Conservation (phyloP, 345 rosid genomes). For the Gossypium rotundifolium region DNA sequence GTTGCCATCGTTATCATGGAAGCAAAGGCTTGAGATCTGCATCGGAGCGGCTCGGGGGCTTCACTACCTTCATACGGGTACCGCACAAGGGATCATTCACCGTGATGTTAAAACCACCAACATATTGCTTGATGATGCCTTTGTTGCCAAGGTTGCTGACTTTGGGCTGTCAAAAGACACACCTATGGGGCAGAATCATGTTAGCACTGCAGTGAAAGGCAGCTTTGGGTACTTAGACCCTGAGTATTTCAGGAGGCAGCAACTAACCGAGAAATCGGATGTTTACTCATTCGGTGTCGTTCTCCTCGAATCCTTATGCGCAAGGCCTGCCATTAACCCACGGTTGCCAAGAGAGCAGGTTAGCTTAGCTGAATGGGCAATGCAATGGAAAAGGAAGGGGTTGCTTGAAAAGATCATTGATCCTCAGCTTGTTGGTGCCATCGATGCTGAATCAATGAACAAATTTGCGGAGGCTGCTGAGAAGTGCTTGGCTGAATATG, state of each 20-base stretch:
- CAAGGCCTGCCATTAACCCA: slow-evolving; percentile 47
- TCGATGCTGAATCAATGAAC: slow-evolving; percentile 43
- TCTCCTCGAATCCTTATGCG: slow-evolving; percentile 36
- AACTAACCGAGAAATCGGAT: slow-evolving; percentile 47
- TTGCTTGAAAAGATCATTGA: slow-evolving; percentile 43
- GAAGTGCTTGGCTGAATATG: slow-evolving; percentile 50
- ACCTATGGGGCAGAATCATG: slow-evolving; percentile 66
- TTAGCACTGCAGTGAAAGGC: slow-evolving; percentile 55
- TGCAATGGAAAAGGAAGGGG: slow-evolving; percentile 56
- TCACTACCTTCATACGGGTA: slow-evolving; percentile 79
- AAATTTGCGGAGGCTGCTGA: slow-evolving; percentile 52
- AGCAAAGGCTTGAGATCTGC: slow-evolving; percentile 67
- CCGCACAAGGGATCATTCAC: slow-evolving; percentile 89
- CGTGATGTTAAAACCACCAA: slow-evolving; percentile 83
- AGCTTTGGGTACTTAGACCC: slow-evolving; percentile 55
- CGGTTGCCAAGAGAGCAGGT: slow-evolving; percentile 51
- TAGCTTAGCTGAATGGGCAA: slow-evolving; percentile 54
- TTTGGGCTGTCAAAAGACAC: slow-evolving; percentile 80
- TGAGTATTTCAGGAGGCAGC: slow-evolving; percentile 49
- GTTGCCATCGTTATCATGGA: slow-evolving; percentile 62
- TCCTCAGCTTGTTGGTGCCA: slow-evolving; percentile 29
- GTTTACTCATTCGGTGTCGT: slow-evolving; percentile 55
- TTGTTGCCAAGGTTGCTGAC: slow-evolving; percentile 78
- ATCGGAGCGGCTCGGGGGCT: slow-evolving; percentile 81
- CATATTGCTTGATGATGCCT: slow-evolving; percentile 66